A percentile compares a stretch with the other conserved stretches of the same genome.
phyloP scores from a whole-genome alignment of 192 early-diverging fungal species.

The Entomortierella beljakovae region DNA sequence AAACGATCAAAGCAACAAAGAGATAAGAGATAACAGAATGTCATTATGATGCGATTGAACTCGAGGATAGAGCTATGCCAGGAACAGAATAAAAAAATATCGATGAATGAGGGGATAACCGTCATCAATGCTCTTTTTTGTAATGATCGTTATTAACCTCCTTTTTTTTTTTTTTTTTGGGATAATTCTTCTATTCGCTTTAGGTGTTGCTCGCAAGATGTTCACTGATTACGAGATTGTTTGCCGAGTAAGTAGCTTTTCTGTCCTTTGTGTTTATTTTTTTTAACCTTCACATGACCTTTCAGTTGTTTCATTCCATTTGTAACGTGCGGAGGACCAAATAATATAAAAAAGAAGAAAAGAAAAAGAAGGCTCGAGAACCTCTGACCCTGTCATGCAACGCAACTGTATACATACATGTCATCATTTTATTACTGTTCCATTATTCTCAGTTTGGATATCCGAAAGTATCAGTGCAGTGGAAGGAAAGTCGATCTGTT shows the following conservation, averaged over 20 bases:
- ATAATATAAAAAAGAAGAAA: no score
- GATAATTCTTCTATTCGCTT: conserved; percentile 14
- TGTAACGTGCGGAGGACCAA: neutral
- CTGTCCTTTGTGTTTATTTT: neutral
- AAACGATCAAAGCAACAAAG: no score
- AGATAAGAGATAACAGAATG: no score
- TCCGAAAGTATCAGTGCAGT: neutral
- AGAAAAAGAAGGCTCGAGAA: neutral
- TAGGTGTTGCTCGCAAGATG: conserved; percentile 81
- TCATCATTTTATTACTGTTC: neutral
- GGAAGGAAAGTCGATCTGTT: conserved; percentile 11
- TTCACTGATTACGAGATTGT: conserved; percentile 98
- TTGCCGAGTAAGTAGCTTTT: conserved; percentile 75
- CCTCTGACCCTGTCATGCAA: conserved; percentile 4
- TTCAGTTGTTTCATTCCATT: neutral
- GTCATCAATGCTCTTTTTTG: no score
- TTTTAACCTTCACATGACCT: conserved; percentile 7
- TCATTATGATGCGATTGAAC: neutral
- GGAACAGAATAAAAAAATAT: no score
- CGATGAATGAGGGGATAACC: neutral
- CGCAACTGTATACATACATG: neutral
- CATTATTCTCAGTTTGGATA: neutral
- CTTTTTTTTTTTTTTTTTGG: conserved; percentile 10
- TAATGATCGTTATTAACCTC: neutral
- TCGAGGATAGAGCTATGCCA: no score